Evolutionary conservation across 371 early-diverging fungal species (phyloP), one percentile per base, ranked within the genome.

Genomic region (Homolaphlyctis polyrhiza): DNA sequence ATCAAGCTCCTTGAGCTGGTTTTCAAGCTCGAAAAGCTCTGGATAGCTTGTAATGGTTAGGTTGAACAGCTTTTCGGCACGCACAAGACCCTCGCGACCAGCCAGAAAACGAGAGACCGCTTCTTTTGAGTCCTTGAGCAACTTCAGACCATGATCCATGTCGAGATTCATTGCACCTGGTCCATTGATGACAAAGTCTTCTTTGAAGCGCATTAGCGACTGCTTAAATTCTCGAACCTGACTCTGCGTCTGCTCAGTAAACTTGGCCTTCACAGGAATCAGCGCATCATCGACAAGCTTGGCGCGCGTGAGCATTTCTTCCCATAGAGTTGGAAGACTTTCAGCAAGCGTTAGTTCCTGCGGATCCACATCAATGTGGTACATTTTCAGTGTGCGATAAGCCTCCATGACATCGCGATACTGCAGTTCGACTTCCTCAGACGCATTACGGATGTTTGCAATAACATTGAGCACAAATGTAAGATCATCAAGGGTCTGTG

Each of bases 391-490:
- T 0, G 81, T 82, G 21, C 85, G 73, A 57, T 85, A 83, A 8
- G 71, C 76, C 54, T 85, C 85, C 57, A 76, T 73, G 30, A 83
- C 71, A 30, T 82, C 77, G 29, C 67, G 62, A 60, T 79, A 83
- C 45, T 70, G 30, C 14, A 78, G 61, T 58, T 85, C 85, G 25
- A 82, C 67, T 36, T 83, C 81, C 66, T 77, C 80, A 0, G 82
- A 77, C 2, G 74, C 70, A 33, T 55, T 49, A 1, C 73, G 71
- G 25, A 85, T 76, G 39, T 80, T 78, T 8, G 81, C 66, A 25
- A 85, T 82, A 11, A 76, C 73, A 57, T 83, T 79, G 51, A 85
- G 62, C 35, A 83, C 80, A 66, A 81, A 80, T 2, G 84, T 85
- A 25, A 85, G 62, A 57, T 85, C 84, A 34, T 81, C 81, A 5